phyloP scores from a whole-genome alignment of 768 basidiomycete species.

The Boletus bicolor region DNA sequence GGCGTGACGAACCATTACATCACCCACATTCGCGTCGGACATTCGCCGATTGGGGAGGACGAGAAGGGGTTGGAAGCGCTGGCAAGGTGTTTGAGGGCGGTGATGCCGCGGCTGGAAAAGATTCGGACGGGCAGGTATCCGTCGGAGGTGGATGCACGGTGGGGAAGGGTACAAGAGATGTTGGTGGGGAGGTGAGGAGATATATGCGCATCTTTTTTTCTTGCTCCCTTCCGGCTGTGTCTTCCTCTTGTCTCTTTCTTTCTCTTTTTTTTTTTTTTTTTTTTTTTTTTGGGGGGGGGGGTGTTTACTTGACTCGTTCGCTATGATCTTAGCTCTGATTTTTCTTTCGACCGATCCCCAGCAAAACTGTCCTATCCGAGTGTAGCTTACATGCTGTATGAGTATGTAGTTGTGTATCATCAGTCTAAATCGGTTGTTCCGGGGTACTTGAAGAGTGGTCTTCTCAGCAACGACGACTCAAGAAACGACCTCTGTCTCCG shows the following conservation, averaged over 20 bases:
- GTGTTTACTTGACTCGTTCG: no score
- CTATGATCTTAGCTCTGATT: no score
- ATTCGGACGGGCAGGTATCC: constrained; percentile 14
- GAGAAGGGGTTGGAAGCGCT: constrained; percentile 1
- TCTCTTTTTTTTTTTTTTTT: no score
- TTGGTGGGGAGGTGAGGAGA: not conserved
- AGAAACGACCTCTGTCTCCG: no score
- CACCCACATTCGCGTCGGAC: constrained; percentile 18
- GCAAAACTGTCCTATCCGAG: no score
- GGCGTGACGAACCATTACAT: constrained; percentile 18
- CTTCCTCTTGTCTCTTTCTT: not conserved
- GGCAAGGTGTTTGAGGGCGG: constrained; percentile 14
- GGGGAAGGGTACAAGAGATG: constrained; percentile 12
- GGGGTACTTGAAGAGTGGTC: not conserved
- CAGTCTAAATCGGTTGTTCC: no score
- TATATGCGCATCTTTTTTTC: not conserved
- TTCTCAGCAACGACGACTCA: no score
- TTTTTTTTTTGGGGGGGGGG: no score
- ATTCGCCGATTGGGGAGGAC: constrained; percentile 23
- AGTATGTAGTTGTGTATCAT: no score
- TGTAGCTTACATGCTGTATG: no score
- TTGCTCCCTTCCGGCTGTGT: no score
- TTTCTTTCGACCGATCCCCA: no score
- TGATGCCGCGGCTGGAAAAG: constrained; percentile 25
- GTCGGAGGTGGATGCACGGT: constrained; percentile 12